A percentile compares a stretch with the other conserved stretches of the same genome.
Conservation (phyloP, 176 grass and related monocot species). For the Calamus simplicifolius region DNA sequence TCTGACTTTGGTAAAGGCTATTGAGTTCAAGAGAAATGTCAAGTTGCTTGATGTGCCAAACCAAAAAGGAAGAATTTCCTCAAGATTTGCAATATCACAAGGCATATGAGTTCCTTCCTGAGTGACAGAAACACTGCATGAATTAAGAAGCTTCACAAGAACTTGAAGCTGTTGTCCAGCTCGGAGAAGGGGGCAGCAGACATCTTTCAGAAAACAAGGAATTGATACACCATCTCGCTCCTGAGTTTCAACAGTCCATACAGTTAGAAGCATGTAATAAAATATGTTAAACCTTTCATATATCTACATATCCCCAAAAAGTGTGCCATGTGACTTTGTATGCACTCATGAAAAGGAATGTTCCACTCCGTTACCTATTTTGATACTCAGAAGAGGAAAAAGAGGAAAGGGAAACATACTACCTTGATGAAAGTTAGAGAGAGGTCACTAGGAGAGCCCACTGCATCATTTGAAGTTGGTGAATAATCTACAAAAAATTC, state of each 20-base stretch:
- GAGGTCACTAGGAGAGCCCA: slow-evolving; percentile 20
- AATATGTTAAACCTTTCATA: slow-evolving; percentile 6
- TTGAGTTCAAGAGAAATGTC: slow-evolving; percentile 45
- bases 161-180: slow-evolving; percentile 92
- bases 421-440: slow-evolving; percentile 52
- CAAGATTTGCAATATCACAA: slow-evolving; percentile 34
- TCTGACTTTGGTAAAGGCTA: slow-evolving; percentile 62
- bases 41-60: slow-evolving; percentile 38
- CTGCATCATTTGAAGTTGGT: slow-evolving; percentile 25
- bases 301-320: neutral
- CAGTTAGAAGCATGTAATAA: neutral
- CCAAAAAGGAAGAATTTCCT: slow-evolving; percentile 72
- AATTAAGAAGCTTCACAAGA: slow-evolving; percentile 86
- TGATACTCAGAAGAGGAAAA: slow-evolving; percentile 5
- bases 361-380: too few species aligned
- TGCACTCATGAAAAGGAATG: neutral
- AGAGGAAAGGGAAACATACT: slow-evolving; percentile 25
- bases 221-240: slow-evolving; percentile 54
- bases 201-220: slow-evolving; percentile 85
- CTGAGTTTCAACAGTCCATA: slow-evolving; percentile 30
- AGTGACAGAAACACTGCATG: slow-evolving; percentile 43
- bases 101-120: slow-evolving; percentile 28
- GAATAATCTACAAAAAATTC: slow-evolving; percentile 65
- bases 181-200: slow-evolving; percentile 58
- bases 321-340: neutral